A percentile compares a stretch with the other conserved stretches of the same genome.
Evolutionary conservation across 192 early-diverging fungal species (phyloP).

Genomic region (Jimgerdemannia flammicorona): DNA sequence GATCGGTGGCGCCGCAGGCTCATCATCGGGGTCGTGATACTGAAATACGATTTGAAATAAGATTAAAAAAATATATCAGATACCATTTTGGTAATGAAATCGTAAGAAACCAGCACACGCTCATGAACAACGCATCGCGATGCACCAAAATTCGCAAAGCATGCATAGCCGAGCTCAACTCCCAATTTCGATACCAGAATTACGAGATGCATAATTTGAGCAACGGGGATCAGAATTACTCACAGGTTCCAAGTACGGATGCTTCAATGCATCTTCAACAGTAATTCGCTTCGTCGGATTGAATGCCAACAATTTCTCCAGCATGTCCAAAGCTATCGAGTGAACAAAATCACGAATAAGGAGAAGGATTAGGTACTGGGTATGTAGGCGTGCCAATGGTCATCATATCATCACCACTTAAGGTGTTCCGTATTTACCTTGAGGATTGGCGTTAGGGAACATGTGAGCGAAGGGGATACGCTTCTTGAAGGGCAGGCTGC

Average conservation of each 20-base stretch:
- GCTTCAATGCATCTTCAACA: slow-evolving; percentile 88
- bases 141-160: too few relatives aligned
- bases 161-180: too few relatives aligned
- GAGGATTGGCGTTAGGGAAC: slow-evolving; percentile 85
- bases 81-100: too few relatives aligned
- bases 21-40: slow-evolving; percentile 67
- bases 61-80: too few relatives aligned
- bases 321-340: slow-evolving; percentile 77
- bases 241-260: slow-evolving; percentile 80
- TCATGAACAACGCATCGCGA: too few relatives aligned
- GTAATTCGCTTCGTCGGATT: slow-evolving; percentile 89
- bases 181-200: background rate
- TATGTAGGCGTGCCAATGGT: background rate
- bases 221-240: too few relatives aligned
- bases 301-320: slow-evolving; percentile 91
- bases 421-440: slow-evolving; percentile 16
- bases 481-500: slow-evolving; percentile 79
- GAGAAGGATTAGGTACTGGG: background rate
- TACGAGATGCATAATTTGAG: too few relatives aligned
- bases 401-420: background rate
- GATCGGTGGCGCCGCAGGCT: slow-evolving; percentile 70
- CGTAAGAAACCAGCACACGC: too few relatives aligned
- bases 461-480: slow-evolving; percentile 77
- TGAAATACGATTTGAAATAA: slow-evolving; percentile 8
- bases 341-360: background rate